Evolutionary conservation across 805 yeast genomes (phyloP).

Genomic region (Pichia sporocuriosa): DNA sequence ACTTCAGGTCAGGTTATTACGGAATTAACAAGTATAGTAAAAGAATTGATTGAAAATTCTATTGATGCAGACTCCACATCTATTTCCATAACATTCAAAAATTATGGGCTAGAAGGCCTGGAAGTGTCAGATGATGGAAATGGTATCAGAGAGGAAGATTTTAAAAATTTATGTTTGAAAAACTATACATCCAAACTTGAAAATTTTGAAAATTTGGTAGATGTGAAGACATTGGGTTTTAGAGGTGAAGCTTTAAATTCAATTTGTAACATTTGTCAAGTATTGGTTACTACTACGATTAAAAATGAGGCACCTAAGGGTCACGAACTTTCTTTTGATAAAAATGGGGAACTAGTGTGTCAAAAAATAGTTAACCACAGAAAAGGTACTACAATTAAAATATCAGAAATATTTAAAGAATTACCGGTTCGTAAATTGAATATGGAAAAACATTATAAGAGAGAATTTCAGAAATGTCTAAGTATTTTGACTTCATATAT

Average conservation of each 20-base stretch:
- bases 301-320: conserved; percentile 48
- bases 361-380: conserved; percentile 41
- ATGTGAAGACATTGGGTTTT: conserved; percentile 58
- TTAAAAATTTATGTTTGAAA: conserved; percentile 46
- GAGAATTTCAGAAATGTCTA: conserved; percentile 69
- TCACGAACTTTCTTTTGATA: conserved; percentile 44
- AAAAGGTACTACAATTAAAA: conserved; percentile 61
- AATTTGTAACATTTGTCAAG: conserved; percentile 47
- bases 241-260: conserved; percentile 80
- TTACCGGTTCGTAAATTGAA: conserved; percentile 82
- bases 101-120: conserved; percentile 62
- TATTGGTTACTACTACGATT: conserved; percentile 47
- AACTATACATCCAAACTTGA: conserved; percentile 63
- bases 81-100: conserved; percentile 57
- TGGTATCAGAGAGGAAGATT: conserved; percentile 53
- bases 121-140: conserved; percentile 64
- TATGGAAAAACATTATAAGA: conserved; percentile 55
- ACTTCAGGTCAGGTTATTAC: conserved; percentile 93
- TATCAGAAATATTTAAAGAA: conserved; percentile 54
- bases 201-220: conserved; percentile 45
- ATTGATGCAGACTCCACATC: conserved; percentile 70
- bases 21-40: conserved; percentile 68
- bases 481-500: conserved; percentile 60
- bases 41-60: conserved; percentile 82
- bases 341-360: conserved; percentile 42